phyloP scores from a whole-genome alignment of 768 basidiomycete genomes.

The Lactifluus volemus region DNA sequence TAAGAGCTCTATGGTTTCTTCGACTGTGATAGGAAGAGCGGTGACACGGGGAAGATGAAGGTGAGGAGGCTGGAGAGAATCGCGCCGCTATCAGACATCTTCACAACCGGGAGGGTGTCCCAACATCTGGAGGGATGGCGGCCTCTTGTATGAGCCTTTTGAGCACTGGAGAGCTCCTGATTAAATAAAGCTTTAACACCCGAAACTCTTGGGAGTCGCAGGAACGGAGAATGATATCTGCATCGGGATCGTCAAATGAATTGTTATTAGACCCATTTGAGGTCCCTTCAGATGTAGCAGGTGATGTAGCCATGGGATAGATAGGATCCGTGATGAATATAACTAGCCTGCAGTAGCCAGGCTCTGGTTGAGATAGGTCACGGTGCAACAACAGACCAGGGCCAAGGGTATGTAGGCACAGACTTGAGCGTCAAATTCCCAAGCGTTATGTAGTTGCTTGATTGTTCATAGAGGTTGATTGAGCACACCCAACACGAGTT shows the following conservation, averaged over 20 bases:
- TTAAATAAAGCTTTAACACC: background rate
- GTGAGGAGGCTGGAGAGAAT: background rate
- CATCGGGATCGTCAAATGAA: constrained; percentile 2
- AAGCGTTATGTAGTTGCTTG: no score
- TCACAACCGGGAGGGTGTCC: background rate
- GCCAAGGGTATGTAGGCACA: no score
- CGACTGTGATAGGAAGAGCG: background rate
- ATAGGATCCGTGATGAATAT: no score
- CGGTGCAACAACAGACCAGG: no score
- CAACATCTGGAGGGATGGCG: background rate
- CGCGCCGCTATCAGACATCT: background rate
- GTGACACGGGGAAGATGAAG: background rate
- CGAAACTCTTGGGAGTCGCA: background rate
- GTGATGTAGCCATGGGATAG: no score
- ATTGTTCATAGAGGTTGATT: no score
- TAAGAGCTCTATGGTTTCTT: background rate
- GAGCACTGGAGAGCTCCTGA: background rate
- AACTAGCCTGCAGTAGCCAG: no score
- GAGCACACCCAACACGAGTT: no score
- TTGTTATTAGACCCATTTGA: no score
- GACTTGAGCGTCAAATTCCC: no score
- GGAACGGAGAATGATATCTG: constrained; percentile 6
- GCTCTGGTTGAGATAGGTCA: no score
- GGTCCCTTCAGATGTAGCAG: no score
- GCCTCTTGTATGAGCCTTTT: background rate